Conservation (phyloP, 2,329 filamentous ascomycete species). For the Volutella citrinella region DNA sequence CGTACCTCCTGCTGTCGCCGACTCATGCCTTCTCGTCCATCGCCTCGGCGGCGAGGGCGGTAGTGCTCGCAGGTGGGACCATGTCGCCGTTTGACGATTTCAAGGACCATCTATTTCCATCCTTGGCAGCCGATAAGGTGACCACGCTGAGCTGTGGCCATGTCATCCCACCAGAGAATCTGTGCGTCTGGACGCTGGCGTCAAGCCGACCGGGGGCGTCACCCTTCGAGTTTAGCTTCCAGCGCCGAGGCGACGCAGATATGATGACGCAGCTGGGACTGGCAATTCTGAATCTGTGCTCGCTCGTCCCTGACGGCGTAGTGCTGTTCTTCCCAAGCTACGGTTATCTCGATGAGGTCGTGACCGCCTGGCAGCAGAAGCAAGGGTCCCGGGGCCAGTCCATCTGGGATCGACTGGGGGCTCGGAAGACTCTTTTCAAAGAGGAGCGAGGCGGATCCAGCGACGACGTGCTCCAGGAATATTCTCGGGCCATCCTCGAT, state of each 20-base stretch:
- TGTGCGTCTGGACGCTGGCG: conserved; percentile 73
- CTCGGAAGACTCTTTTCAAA: conserved; percentile 61
- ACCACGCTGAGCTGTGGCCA: conserved; percentile 89
- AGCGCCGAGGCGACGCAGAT: conserved; percentile 63
- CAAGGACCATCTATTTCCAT: conserved; percentile 78
- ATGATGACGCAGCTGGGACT: conserved; percentile 75
- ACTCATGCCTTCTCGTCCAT: conserved; percentile 89
- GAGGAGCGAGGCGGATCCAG: conserved; percentile 53
- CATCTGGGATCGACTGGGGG: conserved; percentile 57
- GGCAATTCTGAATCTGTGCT: conserved; percentile 68
- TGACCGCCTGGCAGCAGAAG: conserved; percentile 56
- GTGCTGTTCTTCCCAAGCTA: conserved; percentile 97
- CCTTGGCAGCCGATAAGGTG: conserved; percentile 60
- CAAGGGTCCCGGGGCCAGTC: conserved; percentile 29
- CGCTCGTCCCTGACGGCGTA: conserved; percentile 78
- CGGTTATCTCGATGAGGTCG: conserved; percentile 76
- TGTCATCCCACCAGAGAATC: conserved; percentile 79
- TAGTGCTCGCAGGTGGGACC: conserved; percentile 90
- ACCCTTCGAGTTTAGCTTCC: conserved; percentile 84
- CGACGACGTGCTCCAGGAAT: conserved; percentile 72
- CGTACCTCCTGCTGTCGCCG: conserved; percentile 86
- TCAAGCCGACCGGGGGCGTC: conserved; percentile 38
- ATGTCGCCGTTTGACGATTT: conserved; percentile 98
- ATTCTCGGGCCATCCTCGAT: conserved; percentile 64
- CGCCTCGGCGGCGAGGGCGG: conserved; percentile 77